Conservation (phyloP, 345 rosid species). For the Eucalyptus cloeziana region DNA sequence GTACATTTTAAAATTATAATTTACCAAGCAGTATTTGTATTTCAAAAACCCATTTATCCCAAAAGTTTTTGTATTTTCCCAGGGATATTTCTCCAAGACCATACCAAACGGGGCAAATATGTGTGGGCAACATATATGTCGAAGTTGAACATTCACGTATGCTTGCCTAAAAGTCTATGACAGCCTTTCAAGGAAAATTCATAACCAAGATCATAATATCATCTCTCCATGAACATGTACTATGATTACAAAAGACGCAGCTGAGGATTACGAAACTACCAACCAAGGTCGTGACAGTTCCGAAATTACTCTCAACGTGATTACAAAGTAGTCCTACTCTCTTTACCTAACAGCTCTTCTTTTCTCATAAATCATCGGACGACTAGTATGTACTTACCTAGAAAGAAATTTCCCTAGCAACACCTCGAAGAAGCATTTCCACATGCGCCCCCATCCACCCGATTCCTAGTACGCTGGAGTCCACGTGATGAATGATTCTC, state of each 20-base stretch:
- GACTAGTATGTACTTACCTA: neutral
- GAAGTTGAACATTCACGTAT: neutral
- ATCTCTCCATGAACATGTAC: neutral
- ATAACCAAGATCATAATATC: neutral
- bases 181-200: neutral
- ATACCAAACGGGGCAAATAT: fast-evolving
- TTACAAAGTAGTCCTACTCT: neutral
- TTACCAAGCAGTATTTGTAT: too few species aligned
- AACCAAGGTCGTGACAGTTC: neutral
- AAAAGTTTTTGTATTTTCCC: fast-evolving
- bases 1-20: too few species aligned
- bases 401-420: neutral
- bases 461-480: neutral
- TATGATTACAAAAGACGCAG: neutral
- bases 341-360: neutral
- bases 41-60: too few species aligned
- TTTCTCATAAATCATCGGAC: neutral
- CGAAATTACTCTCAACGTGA: neutral
- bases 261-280: neutral
- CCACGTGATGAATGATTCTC: neutral
- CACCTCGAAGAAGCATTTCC: neutral
- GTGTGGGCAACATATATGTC: fast-evolving
- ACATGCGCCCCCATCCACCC: neutral
- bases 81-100: fast-evolving
- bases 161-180: neutral